Conservation (phyloP, 2,329 filamentous ascomycete species). For the Paramyrothecium roridum region DNA sequence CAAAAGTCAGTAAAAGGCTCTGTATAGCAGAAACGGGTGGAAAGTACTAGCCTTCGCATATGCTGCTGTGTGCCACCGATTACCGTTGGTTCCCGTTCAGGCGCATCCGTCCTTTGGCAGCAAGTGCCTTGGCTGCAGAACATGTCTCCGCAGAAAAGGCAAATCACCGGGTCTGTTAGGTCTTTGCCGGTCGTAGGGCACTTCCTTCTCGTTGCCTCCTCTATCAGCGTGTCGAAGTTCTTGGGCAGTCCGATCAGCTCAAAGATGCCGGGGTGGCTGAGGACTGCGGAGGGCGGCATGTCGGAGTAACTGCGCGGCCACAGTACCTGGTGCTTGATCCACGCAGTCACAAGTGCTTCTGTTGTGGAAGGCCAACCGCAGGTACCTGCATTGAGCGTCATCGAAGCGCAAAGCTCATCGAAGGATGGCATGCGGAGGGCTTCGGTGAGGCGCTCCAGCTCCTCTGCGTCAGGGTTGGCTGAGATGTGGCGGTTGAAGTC, state of each 20-base stretch:
- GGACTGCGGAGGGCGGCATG: constrained; percentile 39
- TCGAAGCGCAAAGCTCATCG: constrained; percentile 69
- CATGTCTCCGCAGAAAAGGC: constrained; percentile 93
- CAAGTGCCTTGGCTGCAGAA: constrained; percentile 94
- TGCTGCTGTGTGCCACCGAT: constrained; percentile 90
- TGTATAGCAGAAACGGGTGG: background rate
- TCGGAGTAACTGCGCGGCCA: constrained; percentile 28
- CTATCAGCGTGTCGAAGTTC: constrained; percentile 88
- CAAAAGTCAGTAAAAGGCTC: constrained; percentile 1
- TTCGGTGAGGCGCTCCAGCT: constrained; percentile 78
- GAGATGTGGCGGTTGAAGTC: constrained; percentile 74
- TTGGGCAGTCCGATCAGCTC: constrained; percentile 90
- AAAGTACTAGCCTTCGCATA: constrained; percentile 67
- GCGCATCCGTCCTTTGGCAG: constrained; percentile 66
- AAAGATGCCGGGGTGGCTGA: constrained; percentile 85
- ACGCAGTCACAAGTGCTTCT: constrained; percentile 54
- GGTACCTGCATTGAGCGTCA: constrained; percentile 40
- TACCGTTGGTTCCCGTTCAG: constrained; percentile 36
- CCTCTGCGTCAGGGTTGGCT: constrained; percentile 62
- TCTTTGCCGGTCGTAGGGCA: constrained; percentile 93
- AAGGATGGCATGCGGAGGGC: constrained; percentile 74
- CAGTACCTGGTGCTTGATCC: constrained; percentile 65
- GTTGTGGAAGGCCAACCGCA: constrained; percentile 49
- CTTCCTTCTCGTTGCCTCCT: constrained; percentile 78
- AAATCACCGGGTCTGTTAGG: constrained; percentile 84